phyloP scores from a whole-genome alignment of 257 asterid species.

The Orobanche coerulescens region DNA sequence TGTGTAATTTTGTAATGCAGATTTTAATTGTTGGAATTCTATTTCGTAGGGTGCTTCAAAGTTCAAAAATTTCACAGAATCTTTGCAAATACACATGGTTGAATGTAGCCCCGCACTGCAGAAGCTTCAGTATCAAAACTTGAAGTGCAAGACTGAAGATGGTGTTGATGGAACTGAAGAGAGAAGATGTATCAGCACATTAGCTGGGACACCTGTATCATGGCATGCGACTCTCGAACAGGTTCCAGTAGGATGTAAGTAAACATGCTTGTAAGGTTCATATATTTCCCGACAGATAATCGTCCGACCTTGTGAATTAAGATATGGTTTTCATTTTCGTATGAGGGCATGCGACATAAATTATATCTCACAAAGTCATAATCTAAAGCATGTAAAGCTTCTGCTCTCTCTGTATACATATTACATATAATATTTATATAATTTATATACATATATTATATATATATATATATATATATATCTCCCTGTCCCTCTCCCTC shows the following conservation, averaged over 20 bases:
- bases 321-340: neutral
- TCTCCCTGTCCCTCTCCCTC: too few relatives aligned
- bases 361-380: neutral
- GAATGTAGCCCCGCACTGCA: constrained; percentile 88
- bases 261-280: constrained; percentile 11
- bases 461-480: too few relatives aligned
- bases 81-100: constrained; percentile 80
- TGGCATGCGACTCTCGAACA: constrained; percentile 90
- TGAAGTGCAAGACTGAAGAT: constrained; percentile 52
- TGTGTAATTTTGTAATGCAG: constrained; percentile 7
- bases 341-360: neutral
- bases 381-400: constrained; percentile 8
- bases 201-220: constrained; percentile 69
- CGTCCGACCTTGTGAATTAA: neutral
- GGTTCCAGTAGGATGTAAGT: constrained; percentile 88
- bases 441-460: too few relatives aligned
- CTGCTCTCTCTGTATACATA: too few relatives aligned
- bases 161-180: constrained; percentile 32
- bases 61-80: constrained; percentile 61
- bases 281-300: neutral
- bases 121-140: constrained; percentile 63
- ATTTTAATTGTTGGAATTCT: constrained; percentile 6
- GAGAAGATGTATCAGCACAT: constrained; percentile 39
- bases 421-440: too few relatives aligned
- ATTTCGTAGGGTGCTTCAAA: constrained; percentile 57